These are phyloP conservation scores for Leccinum boreale DNA, from an alignment of 768 basidiomycete genomes.

Conservation along the genomic window DNA sequence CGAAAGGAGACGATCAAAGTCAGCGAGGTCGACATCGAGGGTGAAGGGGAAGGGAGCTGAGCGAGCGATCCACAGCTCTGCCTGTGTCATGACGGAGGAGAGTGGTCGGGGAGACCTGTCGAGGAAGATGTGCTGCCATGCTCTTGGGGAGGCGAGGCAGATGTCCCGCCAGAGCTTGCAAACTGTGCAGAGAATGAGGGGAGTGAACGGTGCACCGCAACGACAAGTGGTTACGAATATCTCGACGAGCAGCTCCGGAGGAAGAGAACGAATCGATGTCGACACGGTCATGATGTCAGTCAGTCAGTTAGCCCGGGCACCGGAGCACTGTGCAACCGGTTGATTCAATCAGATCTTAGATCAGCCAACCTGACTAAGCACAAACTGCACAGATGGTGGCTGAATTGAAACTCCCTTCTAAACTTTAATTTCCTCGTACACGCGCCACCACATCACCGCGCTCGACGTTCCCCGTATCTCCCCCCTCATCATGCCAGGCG, in stretches of 20 bases:
- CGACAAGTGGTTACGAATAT: slow-evolving; percentile 49
- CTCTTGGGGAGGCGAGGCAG: slow-evolving; percentile 47
- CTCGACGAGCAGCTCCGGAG: slow-evolving; percentile 60
- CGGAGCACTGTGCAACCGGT: no score
- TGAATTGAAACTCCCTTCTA: slow-evolving; percentile 34
- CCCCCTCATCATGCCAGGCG: slow-evolving; percentile 68
- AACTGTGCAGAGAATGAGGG: slow-evolving; percentile 49
- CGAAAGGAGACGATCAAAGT: slow-evolving; percentile 53
- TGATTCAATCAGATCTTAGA: no score
- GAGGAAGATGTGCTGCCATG: slow-evolving; percentile 61
- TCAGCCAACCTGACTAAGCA: neutral
- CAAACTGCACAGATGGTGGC: slow-evolving; percentile 39
- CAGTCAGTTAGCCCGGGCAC: no score
- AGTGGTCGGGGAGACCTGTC: slow-evolving; percentile 38
- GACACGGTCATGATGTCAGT: neutral
- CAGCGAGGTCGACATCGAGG: slow-evolving; percentile 47
- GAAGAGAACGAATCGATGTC: slow-evolving; percentile 36
- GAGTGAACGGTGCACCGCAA: slow-evolving; percentile 43
- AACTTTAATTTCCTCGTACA: slow-evolving; percentile 38
- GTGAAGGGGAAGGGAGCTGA: slow-evolving; percentile 55
- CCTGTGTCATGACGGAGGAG: slow-evolving; percentile 43
- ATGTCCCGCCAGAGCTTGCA: slow-evolving; percentile 59
- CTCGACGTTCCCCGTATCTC: slow-evolving; percentile 40
- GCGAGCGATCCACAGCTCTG: slow-evolving; percentile 49
- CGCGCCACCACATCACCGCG: slow-evolving; percentile 46